phyloP scores from a whole-genome alignment of 139 green algal genomes.

The Micractinium conductrix region DNA sequence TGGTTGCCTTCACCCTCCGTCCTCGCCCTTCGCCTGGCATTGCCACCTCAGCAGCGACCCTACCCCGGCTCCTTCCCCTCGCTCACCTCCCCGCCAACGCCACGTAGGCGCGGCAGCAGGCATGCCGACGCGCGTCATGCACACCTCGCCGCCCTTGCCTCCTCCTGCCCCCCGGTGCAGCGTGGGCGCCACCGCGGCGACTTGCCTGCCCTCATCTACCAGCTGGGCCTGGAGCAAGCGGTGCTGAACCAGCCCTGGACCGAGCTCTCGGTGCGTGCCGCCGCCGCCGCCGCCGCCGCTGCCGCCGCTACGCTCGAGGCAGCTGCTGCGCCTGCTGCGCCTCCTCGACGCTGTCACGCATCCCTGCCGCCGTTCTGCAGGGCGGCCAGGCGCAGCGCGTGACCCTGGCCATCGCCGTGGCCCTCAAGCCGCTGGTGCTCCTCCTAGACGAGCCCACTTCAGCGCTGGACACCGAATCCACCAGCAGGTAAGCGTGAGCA shows the following conservation, averaged over 20 bases:
- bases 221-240: conserved; percentile 75
- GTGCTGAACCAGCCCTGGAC: conserved; percentile 80
- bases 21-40: no score
- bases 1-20: no score
- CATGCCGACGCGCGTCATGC: not conserved
- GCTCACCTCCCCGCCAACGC: no score
- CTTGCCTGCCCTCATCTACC: conserved; percentile 70
- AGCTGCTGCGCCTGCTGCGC: no score
- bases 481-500: not conserved
- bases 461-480: conserved; percentile 71
- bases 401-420: conserved; percentile 76
- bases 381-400: conserved; percentile 86
- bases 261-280: conserved; percentile 80
- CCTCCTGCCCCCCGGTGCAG: conserved; percentile 26
- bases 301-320: conserved; percentile 78
- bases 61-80: no score
- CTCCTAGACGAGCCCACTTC: conserved; percentile 89
- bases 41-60: no score
- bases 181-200: conserved; percentile 62
- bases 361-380: no score
- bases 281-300: conserved; percentile 82
- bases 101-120: no score
- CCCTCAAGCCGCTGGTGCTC: conserved; percentile 77
- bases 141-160: not conserved
- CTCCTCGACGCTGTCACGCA: no score